Percentiles rank a stretch among this genome's conserved stretches.
Evolutionary conservation across 2,329 filamentous ascomycete genomes (phyloP).

Genomic region (Epichloe glyceriae): DNA sequence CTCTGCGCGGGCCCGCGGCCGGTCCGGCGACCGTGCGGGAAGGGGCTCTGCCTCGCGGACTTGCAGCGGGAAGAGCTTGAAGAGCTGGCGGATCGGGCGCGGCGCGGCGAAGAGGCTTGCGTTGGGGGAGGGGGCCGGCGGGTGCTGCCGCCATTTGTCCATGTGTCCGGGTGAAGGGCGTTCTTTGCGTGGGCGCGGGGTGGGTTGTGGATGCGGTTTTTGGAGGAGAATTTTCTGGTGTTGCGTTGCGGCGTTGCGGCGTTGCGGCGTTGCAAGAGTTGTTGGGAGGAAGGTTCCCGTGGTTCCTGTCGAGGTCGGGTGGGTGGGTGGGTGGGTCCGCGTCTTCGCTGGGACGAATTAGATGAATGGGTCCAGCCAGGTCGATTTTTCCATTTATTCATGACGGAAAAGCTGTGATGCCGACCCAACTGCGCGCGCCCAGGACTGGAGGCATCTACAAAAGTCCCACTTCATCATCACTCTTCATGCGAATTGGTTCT

Average conservation of each 20-base stretch:
- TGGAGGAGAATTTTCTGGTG: slow-evolving; percentile 1
- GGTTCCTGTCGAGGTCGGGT: too few species aligned
- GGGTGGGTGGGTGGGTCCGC: background rate
- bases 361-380: too few species aligned
- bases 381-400: too few species aligned
- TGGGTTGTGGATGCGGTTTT: background rate
- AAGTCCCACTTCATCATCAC: too few species aligned
- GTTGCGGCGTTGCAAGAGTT: background rate
- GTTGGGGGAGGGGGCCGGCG: slow-evolving; percentile 6
- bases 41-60: slow-evolving; percentile 65
- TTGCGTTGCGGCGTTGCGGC: background rate
- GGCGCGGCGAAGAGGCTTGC: slow-evolving; percentile 47
- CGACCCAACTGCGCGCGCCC: too few species aligned
- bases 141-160: slow-evolving; percentile 2
- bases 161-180: too few species aligned
- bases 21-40: slow-evolving; percentile 41
- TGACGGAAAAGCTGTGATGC: too few species aligned
- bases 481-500: too few species aligned
- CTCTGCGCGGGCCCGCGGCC: slow-evolving; percentile 33
- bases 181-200: too few species aligned
- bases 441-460: too few species aligned
- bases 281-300: too few species aligned
- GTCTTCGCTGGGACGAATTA: background rate
- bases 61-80: slow-evolving; percentile 69
- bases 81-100: slow-evolving; percentile 64